Percentiles rank a stretch among this genome's conserved stretches.
Conservation (phyloP, 2,329 filamentous ascomycete genomes). For the Diaporthe sp. region DNA sequence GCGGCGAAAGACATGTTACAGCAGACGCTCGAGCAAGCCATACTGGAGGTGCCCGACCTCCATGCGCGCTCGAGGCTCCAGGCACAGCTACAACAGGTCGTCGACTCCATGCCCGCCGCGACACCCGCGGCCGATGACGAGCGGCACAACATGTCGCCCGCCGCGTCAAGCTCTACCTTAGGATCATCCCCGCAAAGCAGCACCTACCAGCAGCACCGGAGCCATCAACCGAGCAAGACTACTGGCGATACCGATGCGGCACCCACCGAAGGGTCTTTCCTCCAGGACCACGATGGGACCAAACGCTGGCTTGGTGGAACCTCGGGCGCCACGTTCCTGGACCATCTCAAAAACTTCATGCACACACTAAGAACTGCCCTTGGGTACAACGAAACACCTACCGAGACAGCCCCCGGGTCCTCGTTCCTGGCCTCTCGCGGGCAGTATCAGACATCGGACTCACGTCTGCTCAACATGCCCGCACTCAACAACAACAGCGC, state of each 20-base stretch:
- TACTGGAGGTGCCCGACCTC: conserved; percentile 50
- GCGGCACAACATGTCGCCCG: conserved; percentile 35
- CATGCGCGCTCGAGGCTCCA: conserved; percentile 53
- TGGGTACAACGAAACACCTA: conserved; percentile 44
- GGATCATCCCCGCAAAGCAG: conserved; percentile 33
- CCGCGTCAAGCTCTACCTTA: conserved; percentile 45
- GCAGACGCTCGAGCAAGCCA: conserved; percentile 53
- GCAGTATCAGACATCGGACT: conserved; percentile 63
- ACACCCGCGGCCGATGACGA: conserved; percentile 13
- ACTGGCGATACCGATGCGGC: not conserved
- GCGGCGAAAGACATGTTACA: conserved; percentile 58
- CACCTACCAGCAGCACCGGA: conserved; percentile 24
- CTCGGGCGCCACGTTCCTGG: conserved; percentile 64
- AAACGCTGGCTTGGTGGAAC: conserved; percentile 64
- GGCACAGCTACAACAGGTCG: conserved; percentile 24
- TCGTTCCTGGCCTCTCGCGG: conserved; percentile 59
- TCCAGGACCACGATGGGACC: conserved; percentile 60
- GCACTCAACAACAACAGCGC: conserved; percentile 12
- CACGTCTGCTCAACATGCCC: conserved; percentile 55
- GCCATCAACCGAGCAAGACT: not conserved
- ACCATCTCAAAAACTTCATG: conserved; percentile 64
- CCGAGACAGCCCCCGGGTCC: conserved; percentile 44
- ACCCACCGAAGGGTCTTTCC: conserved; percentile 55
- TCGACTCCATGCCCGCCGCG: conserved; percentile 43
- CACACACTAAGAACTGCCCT: conserved; percentile 52